A percentile compares a stretch with the other conserved stretches of the same genome.
These are phyloP conservation scores for Candida jianshihensis DNA, from an alignment of 805 yeast species.

Conservation along the genomic window DNA sequence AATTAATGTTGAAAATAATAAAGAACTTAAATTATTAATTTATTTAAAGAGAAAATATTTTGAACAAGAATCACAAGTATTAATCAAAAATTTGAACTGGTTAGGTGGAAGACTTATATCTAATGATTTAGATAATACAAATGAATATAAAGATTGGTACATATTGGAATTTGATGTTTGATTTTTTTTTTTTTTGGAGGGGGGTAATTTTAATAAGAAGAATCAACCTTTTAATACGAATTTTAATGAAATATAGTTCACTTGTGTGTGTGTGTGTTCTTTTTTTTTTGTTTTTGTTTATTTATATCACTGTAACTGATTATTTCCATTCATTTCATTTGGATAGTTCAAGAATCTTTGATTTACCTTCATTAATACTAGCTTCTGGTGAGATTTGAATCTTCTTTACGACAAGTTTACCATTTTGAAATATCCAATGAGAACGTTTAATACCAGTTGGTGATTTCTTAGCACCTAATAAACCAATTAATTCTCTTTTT, in stretches of 20 bases:
- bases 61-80: constrained; percentile 18
- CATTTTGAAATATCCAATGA: constrained; percentile 86
- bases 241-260: too few species aligned
- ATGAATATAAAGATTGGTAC: constrained; percentile 22
- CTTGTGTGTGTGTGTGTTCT: too few species aligned
- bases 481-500: constrained; percentile 53
- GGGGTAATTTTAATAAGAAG: background rate
- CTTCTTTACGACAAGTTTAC: constrained; percentile 43
- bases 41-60: constrained; percentile 17
- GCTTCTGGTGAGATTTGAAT: constrained; percentile 43
- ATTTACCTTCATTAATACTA: constrained; percentile 53
- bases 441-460: constrained; percentile 78
- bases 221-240: too few species aligned
- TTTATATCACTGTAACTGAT: constrained; percentile 6
- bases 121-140: constrained; percentile 15
- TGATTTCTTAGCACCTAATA: constrained; percentile 76
- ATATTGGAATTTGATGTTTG: constrained; percentile 23
- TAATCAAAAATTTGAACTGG: constrained; percentile 22
- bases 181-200: background rate
- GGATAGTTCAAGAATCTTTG: constrained; percentile 41
- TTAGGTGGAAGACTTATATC: constrained; percentile 19
- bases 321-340: constrained; percentile 13
- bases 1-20: constrained; percentile 5
- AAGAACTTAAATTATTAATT: constrained; percentile 14
- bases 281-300: too few species aligned